Conservation (phyloP, 2,329 filamentous ascomycete species). For the Geosmithia morbida region DNA sequence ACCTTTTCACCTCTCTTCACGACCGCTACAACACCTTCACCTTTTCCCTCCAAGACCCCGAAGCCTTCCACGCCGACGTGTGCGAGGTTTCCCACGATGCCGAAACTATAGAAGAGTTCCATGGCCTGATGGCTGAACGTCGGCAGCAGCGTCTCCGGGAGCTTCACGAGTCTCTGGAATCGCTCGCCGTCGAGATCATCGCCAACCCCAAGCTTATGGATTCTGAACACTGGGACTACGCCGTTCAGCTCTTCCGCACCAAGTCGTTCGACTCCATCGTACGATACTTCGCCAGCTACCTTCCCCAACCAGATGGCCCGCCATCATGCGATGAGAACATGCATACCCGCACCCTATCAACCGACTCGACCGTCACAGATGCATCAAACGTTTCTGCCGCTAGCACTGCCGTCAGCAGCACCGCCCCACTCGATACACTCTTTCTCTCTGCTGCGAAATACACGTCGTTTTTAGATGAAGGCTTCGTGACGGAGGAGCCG, state of each 20-base stretch:
- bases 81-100: conserved; percentile 40
- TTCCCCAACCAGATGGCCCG: conserved; percentile 31
- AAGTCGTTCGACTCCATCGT: conserved; percentile 45
- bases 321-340: neutral
- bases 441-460: conserved; percentile 10
- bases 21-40: conserved; percentile 45
- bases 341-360: conserved; percentile 13
- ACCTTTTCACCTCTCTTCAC: conserved; percentile 42
- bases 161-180: conserved; percentile 39
- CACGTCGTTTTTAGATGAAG: conserved; percentile 23
- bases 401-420: conserved; percentile 23
- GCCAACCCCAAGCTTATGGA: conserved; percentile 44
- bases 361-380: conserved; percentile 22
- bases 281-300: conserved; percentile 43
- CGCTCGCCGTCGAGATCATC: conserved; percentile 45
- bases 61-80: conserved; percentile 47
- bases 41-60: conserved; percentile 40
- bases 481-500: conserved; percentile 30
- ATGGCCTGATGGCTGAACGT: conserved; percentile 36
- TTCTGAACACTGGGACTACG: conserved; percentile 42
- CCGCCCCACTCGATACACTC: conserved; percentile 14
- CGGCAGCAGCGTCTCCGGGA: conserved; percentile 38
- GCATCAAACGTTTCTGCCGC: conserved; percentile 18
- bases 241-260: conserved; percentile 43
- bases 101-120: conserved; percentile 35